Evolutionary conservation across 2,329 filamentous ascomycete species (phyloP).

Genomic region (Claviceps sp.): DNA sequence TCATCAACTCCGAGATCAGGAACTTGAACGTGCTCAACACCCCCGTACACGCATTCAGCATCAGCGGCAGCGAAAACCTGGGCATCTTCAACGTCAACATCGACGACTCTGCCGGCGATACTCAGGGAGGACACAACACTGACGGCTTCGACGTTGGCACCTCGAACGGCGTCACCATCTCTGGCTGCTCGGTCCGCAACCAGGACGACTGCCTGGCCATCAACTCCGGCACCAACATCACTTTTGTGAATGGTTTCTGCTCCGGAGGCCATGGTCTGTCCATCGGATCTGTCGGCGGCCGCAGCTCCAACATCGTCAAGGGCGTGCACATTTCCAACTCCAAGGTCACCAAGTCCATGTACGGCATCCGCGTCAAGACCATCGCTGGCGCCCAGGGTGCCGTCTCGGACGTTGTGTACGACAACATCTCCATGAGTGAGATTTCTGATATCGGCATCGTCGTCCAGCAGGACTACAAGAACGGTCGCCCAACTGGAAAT

Average conservation of each 20-base stretch:
- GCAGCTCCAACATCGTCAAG: background rate
- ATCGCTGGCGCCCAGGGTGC: background rate
- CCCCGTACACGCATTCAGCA: background rate
- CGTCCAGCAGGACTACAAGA: conserved; percentile 33
- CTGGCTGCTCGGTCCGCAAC: background rate
- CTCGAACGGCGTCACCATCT: background rate
- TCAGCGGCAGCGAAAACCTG: background rate
- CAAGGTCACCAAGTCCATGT: background rate
- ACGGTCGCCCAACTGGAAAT: conserved; percentile 30
- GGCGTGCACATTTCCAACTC: background rate
- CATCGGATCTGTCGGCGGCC: conserved; percentile 2
- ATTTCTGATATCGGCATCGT: conserved; percentile 27
- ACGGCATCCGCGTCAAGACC: conserved; percentile 1
- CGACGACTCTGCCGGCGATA: background rate
- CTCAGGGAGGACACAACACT: background rate
- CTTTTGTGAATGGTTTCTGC: background rate
- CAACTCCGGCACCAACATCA: conserved; percentile 2
- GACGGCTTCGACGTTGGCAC: background rate
- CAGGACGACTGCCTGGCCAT: conserved; percentile 2
- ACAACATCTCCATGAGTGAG: conserved; percentile 9
- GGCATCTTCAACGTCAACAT: background rate
- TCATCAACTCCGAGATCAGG: conserved; percentile 10
- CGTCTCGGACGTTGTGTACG: background rate
- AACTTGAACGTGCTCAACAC: background rate
- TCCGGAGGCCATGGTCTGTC: background rate